Evolutionary conservation across 164 flowering plant genomes (phyloP).

Genomic region (Amborella trichopoda): DNA sequence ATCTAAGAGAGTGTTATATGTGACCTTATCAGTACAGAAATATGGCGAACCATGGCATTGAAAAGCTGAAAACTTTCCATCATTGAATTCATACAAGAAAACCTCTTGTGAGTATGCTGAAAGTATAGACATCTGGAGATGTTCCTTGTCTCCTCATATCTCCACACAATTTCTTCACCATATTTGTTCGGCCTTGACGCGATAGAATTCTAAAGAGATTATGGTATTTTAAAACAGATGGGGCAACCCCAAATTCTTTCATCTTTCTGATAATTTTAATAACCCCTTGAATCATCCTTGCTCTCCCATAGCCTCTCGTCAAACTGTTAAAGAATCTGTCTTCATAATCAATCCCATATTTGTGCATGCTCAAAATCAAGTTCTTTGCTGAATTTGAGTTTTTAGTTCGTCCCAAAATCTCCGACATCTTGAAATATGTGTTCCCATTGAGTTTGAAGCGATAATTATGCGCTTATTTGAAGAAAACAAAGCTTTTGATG

Average conservation of each 20-base stretch:
- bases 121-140: conserved; percentile 53
- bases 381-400: conserved; percentile 53
- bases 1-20: conserved; percentile 69
- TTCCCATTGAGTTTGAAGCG: conserved; percentile 33
- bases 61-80: conserved; percentile 58
- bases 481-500: conserved; percentile 47
- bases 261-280: conserved; percentile 38
- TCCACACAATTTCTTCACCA: conserved; percentile 40
- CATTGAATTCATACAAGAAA: conserved; percentile 57
- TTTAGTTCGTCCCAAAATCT: conserved; percentile 37
- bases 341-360: conserved; percentile 24
- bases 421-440: conserved; percentile 38
- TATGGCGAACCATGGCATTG: conserved; percentile 39
- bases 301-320: conserved; percentile 45
- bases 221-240: conserved; percentile 53
- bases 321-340: conserved; percentile 56
- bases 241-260: conserved; percentile 40
- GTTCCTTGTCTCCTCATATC: conserved; percentile 56
- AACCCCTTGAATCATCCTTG: conserved; percentile 56
- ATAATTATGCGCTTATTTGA: conserved; percentile 33
- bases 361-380: conserved; percentile 44
- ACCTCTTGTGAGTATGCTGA: conserved; percentile 66
- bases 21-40: conserved; percentile 43
- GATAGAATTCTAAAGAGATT: conserved; percentile 40
- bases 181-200: conserved; percentile 44